Conservation (phyloP, 225 moss, liverwort and hornwort genomes). For the Marchantia polymorpha region DNA sequence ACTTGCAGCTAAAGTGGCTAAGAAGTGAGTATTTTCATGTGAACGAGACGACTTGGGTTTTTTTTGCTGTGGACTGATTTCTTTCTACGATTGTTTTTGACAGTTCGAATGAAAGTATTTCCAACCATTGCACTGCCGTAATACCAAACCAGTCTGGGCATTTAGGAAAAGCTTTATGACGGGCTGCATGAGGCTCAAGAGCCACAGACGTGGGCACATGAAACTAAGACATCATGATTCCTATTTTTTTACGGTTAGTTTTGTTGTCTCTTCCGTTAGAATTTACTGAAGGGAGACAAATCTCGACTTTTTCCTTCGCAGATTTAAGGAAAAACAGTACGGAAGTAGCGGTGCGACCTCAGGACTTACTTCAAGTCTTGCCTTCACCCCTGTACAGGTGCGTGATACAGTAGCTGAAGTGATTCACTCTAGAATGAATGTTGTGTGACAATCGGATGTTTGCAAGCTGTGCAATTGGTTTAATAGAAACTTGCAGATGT, state of each 20-base stretch:
- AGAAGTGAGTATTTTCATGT: conserved; percentile 61
- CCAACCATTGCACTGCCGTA: no score
- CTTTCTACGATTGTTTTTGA: not conserved
- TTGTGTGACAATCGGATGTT: no score
- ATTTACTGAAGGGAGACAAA: not conserved
- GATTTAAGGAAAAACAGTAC: conserved; percentile 95
- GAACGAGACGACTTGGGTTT: not conserved
- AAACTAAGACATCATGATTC: no score
- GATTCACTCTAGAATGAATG: no score
- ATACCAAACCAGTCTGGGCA: no score
- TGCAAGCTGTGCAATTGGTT: no score
- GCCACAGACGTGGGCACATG: no score
- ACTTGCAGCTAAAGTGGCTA: conserved; percentile 97
- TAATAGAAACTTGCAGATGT: no score
- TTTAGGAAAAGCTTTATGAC: no score
- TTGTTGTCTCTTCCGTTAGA: not conserved
- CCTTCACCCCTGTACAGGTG: conserved; percentile 98
- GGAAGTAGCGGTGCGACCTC: conserved; percentile 99
- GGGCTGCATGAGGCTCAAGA: no score
- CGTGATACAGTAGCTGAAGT: not conserved
- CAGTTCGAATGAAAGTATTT: not conserved
- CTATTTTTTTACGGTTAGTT: no score
- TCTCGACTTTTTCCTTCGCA: conserved; percentile 20
- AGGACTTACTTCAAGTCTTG: conserved; percentile 96
- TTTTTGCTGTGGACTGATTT: not conserved